These are phyloP conservation scores for Mycena sp. DNA, from an alignment of 1,284 basidiomycete genomes.

Conservation along the genomic window DNA sequence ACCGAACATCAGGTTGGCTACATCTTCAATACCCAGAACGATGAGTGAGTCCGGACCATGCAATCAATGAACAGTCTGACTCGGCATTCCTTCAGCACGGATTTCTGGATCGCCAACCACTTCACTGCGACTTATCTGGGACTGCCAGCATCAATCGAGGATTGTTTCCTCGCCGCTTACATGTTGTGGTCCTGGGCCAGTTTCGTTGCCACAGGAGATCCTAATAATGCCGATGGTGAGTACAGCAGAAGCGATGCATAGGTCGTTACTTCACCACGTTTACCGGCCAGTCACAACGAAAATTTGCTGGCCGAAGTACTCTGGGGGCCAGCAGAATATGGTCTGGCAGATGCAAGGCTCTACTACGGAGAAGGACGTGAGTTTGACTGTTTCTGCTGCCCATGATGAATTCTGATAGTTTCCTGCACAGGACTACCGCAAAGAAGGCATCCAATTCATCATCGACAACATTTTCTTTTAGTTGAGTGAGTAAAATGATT, in stretches of 20 bases:
- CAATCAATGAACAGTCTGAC: background rate
- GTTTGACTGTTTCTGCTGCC: background rate
- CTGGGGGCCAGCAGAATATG: constrained; percentile 13
- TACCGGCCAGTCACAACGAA: constrained; percentile 12
- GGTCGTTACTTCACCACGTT: background rate
- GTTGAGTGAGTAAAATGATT: too few relatives aligned
- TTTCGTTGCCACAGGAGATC: constrained; percentile 28
- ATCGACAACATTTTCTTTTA: too few relatives aligned
- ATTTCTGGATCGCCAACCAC: constrained; percentile 77
- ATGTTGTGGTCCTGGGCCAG: constrained; percentile 27
- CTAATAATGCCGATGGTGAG: constrained; percentile 27
- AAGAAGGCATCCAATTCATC: constrained; percentile 20
- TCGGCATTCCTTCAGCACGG: constrained; percentile 2
- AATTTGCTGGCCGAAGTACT: constrained; percentile 24
- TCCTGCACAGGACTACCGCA: constrained; percentile 20
- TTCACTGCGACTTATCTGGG: constrained; percentile 73
- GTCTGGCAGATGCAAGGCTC: constrained; percentile 29
- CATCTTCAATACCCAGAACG: constrained; percentile 26
- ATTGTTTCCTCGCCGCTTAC: constrained; percentile 25
- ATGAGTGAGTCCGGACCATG: constrained; percentile 9
- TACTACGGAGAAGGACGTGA: constrained; percentile 22
- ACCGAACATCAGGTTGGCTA: constrained; percentile 16
- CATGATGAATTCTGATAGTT: too few relatives aligned
- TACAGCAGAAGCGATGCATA: too few relatives aligned
- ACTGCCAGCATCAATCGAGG: constrained; percentile 15